These are phyloP conservation scores for Kwoniella botswanensis DNA, from an alignment of 768 basidiomycete genomes.

Conservation along the genomic window DNA sequence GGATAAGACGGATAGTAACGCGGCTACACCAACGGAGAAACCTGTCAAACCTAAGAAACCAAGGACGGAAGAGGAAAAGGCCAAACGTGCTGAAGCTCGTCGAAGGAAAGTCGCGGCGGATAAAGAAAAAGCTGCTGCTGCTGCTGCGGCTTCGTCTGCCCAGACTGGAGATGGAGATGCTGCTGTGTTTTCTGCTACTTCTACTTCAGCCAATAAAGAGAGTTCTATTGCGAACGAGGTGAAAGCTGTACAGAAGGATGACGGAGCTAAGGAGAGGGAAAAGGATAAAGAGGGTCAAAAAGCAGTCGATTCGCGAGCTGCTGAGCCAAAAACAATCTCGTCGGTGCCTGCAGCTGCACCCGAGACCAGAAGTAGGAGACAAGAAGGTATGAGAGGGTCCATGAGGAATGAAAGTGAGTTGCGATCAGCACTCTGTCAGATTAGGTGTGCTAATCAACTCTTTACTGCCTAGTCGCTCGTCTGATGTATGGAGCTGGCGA, in stretches of 20 bases:
- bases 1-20: neutral
- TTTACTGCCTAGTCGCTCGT: slow-evolving; percentile 36
- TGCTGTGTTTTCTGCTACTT: slow-evolving; percentile 18
- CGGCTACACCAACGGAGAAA: slow-evolving; percentile 13
- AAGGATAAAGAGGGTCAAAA: neutral
- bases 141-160: neutral
- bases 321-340: neutral
- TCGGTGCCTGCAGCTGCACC: slow-evolving; percentile 9
- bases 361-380: slow-evolving; percentile 20
- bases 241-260: neutral
- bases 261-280: neutral
- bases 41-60: slow-evolving; percentile 25
- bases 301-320: slow-evolving; percentile 3
- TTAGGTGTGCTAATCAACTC: neutral
- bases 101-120: slow-evolving; percentile 18
- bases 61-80: slow-evolving; percentile 27
- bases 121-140: slow-evolving; percentile 15
- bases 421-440: neutral
- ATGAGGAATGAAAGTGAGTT: slow-evolving; percentile 51
- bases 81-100: slow-evolving; percentile 16
- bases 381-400: slow-evolving; percentile 44
- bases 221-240: neutral
- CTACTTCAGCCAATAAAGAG: neutral
- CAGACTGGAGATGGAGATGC: neutral
- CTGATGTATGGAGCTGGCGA: slow-evolving; percentile 54